A percentile compares a stretch with the other conserved stretches of the same genome.
Conservation (phyloP, 2,329 filamentous ascomycete species). For the Penicillium fuscoglaucum region DNA sequence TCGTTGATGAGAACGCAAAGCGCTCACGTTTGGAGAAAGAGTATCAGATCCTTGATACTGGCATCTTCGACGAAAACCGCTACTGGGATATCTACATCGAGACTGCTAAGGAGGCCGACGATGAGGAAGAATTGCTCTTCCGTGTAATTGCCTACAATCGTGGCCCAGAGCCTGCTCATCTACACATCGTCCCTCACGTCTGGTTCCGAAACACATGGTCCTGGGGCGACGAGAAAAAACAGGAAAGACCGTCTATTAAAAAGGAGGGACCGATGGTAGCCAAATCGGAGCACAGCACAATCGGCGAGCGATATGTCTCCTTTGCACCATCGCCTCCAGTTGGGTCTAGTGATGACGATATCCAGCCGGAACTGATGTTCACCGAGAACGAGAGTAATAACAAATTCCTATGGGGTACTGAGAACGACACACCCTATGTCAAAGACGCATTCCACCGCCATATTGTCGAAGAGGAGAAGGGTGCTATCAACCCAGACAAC, state of each 20-base stretch:
- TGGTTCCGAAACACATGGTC: constrained; percentile 99
- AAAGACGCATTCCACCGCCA: constrained; percentile 93
- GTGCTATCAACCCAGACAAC: constrained; percentile 75
- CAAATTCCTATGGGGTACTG: constrained; percentile 69
- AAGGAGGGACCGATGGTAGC: constrained; percentile 66
- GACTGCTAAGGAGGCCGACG: constrained; percentile 88
- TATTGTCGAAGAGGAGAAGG: constrained; percentile 79
- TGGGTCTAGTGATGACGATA: constrained; percentile 74
- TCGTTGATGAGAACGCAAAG: constrained; percentile 78
- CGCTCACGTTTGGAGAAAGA: constrained; percentile 76
- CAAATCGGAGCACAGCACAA: constrained; percentile 73
- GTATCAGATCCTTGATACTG: constrained; percentile 90
- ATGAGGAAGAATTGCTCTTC: constrained; percentile 88
- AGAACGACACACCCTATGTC: constrained; percentile 81
- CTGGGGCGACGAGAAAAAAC: constrained; percentile 76
- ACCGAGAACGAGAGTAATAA: constrained; percentile 96
- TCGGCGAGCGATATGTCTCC: constrained; percentile 81
- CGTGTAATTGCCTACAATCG: constrained; percentile 96
- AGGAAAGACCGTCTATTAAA: constrained; percentile 77
- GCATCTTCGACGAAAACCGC: constrained; percentile 79
- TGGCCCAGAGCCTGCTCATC: constrained; percentile 81
- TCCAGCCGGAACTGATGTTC: constrained; percentile 82
- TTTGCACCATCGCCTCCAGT: constrained; percentile 88
- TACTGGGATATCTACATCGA: constrained; percentile 99
- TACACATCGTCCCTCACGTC: constrained; percentile 91